These are phyloP conservation scores for Carex kokanica DNA, from an alignment of 176 grass and related monocot species.

Conservation along the genomic window DNA sequence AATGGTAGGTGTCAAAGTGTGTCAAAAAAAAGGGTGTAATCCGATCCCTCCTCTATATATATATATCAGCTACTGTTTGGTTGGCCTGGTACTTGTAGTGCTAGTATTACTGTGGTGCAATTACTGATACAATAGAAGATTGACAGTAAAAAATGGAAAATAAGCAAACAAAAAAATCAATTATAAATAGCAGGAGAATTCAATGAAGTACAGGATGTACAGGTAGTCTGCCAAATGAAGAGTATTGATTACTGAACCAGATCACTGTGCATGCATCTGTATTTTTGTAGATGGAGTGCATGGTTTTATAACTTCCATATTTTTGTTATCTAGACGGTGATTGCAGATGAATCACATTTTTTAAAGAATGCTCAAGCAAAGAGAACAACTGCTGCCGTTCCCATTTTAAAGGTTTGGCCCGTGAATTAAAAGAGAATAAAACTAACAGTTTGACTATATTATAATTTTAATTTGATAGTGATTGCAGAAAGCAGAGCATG, in stretches of 20 bases:
- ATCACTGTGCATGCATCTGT: not conserved
- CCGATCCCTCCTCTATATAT: too few species aligned
- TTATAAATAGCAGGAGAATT: not conserved
- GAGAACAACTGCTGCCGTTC: slow-evolving; percentile 71
- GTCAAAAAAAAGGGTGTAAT: too few species aligned
- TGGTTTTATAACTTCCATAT: slow-evolving; percentile 24
- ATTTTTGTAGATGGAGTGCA: not conserved
- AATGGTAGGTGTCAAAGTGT: too few species aligned
- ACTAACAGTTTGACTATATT: slow-evolving; percentile 1
- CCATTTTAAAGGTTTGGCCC: slow-evolving; percentile 69
- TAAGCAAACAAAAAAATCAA: not conserved
- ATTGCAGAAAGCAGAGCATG: slow-evolving; percentile 88
- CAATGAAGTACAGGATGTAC: not conserved
- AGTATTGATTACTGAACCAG: not conserved
- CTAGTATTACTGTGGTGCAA: not conserved
- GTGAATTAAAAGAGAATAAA: slow-evolving; percentile 19
- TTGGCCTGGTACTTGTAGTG: not conserved
- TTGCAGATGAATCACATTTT: slow-evolving; percentile 98
- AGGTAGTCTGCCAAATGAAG: not conserved
- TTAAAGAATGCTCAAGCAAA: slow-evolving; percentile 83
- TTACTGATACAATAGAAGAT: not conserved
- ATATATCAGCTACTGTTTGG: not conserved
- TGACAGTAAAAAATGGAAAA: not conserved
- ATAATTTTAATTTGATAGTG: slow-evolving; percentile 14
- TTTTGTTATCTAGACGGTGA: slow-evolving; percentile 64